Conservation (phyloP, 768 basidiomycete genomes). For the Leccinum rimulosum region DNA sequence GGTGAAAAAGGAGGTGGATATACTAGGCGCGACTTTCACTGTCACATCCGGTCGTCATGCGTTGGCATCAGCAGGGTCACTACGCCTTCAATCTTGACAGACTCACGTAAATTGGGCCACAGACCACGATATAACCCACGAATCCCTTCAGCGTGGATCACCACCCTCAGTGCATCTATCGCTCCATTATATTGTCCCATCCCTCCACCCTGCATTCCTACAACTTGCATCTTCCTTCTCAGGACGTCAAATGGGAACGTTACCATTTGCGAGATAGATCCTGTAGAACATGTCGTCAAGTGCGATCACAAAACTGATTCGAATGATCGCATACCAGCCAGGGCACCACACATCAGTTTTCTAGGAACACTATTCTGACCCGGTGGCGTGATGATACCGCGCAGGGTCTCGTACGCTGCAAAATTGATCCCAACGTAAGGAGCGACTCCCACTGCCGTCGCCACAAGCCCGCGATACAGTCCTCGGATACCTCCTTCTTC, state of each 20-base stretch:
- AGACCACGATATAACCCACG: conserved; percentile 79
- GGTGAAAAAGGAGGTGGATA: conserved; percentile 82
- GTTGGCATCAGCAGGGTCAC: conserved; percentile 1
- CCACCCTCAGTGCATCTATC: conserved; percentile 68
- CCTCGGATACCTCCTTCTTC: conserved; percentile 91
- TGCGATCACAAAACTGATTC: not conserved
- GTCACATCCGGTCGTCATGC: conserved; percentile 14
- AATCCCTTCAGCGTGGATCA: conserved; percentile 71
- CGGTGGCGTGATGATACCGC: conserved; percentile 76
- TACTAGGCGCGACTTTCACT: conserved; percentile 92
- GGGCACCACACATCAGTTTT: conserved; percentile 82
- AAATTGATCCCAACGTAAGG: conserved; percentile 92
- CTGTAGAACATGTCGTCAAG: conserved; percentile 34
- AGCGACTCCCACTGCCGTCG: conserved; percentile 87
- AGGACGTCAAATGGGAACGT: conserved; percentile 97
- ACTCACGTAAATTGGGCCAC: conserved; percentile 85
- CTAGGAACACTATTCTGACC: conserved; percentile 64
- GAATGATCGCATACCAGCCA: conserved; percentile 58
- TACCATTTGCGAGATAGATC: conserved; percentile 89
- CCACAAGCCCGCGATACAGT: conserved; percentile 80
- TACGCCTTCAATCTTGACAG: conserved; percentile 5
- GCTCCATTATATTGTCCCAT: conserved; percentile 76
- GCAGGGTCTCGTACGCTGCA: conserved; percentile 85
- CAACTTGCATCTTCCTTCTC: conserved; percentile 93
- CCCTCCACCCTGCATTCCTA: conserved; percentile 65